phyloP scores from a whole-genome alignment of 2,329 filamentous ascomycete genomes.

The Ustulina deusta region DNA sequence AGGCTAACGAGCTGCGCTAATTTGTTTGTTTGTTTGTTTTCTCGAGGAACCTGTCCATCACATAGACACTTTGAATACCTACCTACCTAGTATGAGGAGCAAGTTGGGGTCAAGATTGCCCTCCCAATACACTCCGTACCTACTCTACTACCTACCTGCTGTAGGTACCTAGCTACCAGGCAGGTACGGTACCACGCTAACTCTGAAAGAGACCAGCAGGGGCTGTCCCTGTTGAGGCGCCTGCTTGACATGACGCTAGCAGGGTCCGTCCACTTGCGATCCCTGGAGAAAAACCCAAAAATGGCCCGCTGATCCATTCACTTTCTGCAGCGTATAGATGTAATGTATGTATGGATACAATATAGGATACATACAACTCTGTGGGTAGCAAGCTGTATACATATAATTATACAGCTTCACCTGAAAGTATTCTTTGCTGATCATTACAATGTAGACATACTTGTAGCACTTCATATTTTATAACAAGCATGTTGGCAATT shows the following conservation, averaged over 20 bases:
- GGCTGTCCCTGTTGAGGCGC: slow-evolving; percentile 33
- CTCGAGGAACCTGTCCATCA: neutral
- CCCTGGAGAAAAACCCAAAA: slow-evolving; percentile 41
- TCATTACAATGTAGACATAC: neutral
- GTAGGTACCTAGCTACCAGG: no score
- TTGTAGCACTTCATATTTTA: neutral
- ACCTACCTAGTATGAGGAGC: neutral
- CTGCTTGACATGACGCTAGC: slow-evolving; percentile 44
- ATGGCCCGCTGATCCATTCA: slow-evolving; percentile 33
- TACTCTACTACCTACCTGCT: no score
- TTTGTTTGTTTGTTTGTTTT: slow-evolving; percentile 12
- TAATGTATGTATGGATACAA: slow-evolving; percentile 4
- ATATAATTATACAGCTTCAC: slow-evolving; percentile 19
- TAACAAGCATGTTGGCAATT: neutral
- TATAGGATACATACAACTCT: slow-evolving; percentile 8
- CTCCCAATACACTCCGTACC: no score
- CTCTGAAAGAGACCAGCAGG: slow-evolving; percentile 13
- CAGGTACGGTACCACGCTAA: neutral
- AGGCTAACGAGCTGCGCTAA: neutral
- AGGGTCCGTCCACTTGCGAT: slow-evolving; percentile 34
- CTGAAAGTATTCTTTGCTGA: slow-evolving; percentile 8
- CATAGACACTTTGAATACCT: neutral
- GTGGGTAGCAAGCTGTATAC: slow-evolving; percentile 20
- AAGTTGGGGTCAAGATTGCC: neutral
- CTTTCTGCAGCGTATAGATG: slow-evolving; percentile 12